A percentile compares a stretch with the other conserved stretches of the same genome.
These are phyloP conservation scores for Flaveria brownii DNA, from an alignment of 129 eudicot species.

Conservation along the genomic window DNA sequence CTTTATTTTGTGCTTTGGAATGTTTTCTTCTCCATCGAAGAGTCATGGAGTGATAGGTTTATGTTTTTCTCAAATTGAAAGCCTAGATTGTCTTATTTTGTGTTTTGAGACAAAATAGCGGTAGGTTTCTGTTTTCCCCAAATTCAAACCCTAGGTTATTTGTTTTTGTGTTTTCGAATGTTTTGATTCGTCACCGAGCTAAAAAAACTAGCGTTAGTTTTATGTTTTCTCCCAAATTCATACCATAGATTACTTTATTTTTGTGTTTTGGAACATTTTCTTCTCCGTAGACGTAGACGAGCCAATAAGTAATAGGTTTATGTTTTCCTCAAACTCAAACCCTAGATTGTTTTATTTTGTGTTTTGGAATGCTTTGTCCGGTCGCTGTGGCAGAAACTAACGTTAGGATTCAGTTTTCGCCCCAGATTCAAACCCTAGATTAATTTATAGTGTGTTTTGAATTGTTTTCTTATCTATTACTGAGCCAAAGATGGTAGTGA, in stretches of 20 bases:
- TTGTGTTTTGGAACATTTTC: too few species aligned
- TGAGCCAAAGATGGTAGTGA: background rate
- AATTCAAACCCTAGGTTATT: conserved; percentile 22
- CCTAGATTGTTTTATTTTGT: too few species aligned
- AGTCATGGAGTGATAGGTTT: background rate
- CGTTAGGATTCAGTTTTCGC: background rate
- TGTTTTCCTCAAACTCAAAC: background rate
- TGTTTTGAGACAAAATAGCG: background rate
- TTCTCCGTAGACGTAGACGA: too few species aligned
- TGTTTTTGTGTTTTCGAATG: too few species aligned
- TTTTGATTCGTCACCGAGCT: too few species aligned
- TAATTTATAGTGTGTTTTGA: background rate
- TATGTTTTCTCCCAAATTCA: too few species aligned
- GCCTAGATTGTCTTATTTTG: conserved; percentile 14
- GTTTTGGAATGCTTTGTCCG: too few species aligned
- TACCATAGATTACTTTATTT: too few species aligned
- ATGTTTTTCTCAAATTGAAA: background rate
- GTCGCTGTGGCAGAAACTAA: too few species aligned
- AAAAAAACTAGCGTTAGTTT: too few species aligned
- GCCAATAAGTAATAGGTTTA: background rate
- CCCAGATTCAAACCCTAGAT: conserved; percentile 22
- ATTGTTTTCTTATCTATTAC: background rate
- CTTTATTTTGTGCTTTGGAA: background rate
- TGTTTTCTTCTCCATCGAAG: background rate
- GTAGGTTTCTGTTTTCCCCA: background rate